phyloP scores from a whole-genome alignment of 108 stramenopile species.

The Schizochytrium sp. region DNA sequence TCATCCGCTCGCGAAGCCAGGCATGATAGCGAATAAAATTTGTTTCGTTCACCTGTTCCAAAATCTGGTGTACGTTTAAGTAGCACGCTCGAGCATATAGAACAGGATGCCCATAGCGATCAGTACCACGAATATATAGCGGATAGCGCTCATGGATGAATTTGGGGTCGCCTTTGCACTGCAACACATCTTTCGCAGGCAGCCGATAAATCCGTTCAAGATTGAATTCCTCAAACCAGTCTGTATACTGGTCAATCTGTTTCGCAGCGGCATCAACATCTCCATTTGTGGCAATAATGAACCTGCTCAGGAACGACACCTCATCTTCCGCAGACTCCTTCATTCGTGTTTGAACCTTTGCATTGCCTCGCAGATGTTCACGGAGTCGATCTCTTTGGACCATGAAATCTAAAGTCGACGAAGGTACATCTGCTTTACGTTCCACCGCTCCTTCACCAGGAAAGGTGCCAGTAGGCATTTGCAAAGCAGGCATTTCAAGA shows the following conservation, averaged over 20 bases:
- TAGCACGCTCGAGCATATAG: not conserved
- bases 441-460: too few species aligned
- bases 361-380: not conserved
- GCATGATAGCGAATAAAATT: slow-evolving; percentile 40
- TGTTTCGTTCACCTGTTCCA: not conserved
- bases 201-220: not conserved
- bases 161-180: not conserved
- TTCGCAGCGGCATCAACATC: slow-evolving; percentile 10
- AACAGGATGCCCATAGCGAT: slow-evolving; percentile 53
- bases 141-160: not conserved
- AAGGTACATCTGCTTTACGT: not conserved
- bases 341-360: not conserved
- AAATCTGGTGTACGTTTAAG: slow-evolving; percentile 31
- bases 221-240: not conserved
- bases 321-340: not conserved
- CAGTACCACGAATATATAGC: slow-evolving; percentile 33
- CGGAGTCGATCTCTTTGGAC: not conserved
- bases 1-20: slow-evolving; percentile 59
- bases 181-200: not conserved
- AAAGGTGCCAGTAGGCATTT: too few species aligned
- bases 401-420: not conserved
- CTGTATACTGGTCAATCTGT: not conserved
- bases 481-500: too few species aligned
- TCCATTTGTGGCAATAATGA: slow-evolving; percentile 43
- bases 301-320: not conserved